Conservation (phyloP, 1,139 yeast genomes). For the Yamadazyma conglobata region DNA sequence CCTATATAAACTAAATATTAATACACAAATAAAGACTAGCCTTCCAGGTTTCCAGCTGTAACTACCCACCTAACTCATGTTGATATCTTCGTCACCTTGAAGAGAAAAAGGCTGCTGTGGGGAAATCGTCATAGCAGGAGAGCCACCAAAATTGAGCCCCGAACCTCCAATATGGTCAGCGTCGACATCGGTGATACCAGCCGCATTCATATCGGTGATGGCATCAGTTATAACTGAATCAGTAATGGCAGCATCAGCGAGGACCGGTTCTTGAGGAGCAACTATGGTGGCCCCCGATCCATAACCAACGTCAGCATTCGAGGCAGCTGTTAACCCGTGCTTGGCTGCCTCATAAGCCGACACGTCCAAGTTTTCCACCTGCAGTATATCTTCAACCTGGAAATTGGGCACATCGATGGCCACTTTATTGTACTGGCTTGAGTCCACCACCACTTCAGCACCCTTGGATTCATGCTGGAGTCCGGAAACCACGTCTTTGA, state of each 20-base stretch:
- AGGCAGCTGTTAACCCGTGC: too few species aligned
- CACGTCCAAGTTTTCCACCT: conserved; percentile 24
- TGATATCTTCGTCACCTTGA: too few species aligned
- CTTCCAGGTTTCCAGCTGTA: neutral
- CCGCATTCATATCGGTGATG: too few species aligned
- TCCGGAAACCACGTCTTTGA: conserved; percentile 11
- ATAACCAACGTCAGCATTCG: too few species aligned
- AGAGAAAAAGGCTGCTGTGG: neutral
- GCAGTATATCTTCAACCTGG: conserved; percentile 21
- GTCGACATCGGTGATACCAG: neutral
- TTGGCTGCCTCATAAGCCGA: too few species aligned
- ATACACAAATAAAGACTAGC: neutral
- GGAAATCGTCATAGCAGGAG: neutral
- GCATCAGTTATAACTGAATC: too few species aligned
- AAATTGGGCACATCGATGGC: conserved; percentile 7
- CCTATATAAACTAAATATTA: too few species aligned
- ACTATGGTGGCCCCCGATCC: too few species aligned
- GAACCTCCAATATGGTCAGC: neutral
- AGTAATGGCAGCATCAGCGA: too few species aligned
- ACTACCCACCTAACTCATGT: too few species aligned
- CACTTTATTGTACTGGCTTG: conserved; percentile 6
- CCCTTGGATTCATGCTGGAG: conserved; percentile 11
- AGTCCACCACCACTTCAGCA: conserved; percentile 15
- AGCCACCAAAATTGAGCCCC: neutral
- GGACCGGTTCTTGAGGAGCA: too few species aligned